Percentiles rank a stretch among this genome's conserved stretches.
These are phyloP conservation scores for Eimeria nieschulzi DNA, from an alignment of 169 alveolate species.

Conservation along the genomic window DNA sequence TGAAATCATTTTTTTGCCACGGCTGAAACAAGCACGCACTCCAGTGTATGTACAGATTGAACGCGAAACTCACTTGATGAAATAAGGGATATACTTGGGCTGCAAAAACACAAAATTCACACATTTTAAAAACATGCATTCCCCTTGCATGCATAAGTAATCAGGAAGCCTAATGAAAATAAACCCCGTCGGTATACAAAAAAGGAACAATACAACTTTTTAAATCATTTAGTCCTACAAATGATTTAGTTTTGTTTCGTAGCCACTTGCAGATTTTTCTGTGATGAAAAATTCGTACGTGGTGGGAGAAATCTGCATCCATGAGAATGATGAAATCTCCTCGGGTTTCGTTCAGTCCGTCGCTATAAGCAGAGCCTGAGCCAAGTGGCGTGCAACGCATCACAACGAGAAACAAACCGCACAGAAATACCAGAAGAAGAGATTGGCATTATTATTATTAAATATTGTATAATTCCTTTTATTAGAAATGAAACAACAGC, in stretches of 20 bases:
- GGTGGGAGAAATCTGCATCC: conserved; percentile 99
- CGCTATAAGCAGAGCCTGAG: conserved; percentile 92
- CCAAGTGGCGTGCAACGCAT: too few relatives aligned
- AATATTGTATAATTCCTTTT: neutral
- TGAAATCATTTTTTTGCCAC: too few relatives aligned
- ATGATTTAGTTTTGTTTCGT: neutral
- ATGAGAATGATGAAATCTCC: conserved; percentile 94
- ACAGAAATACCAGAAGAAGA: neutral
- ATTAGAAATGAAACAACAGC: neutral
- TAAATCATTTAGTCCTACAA: neutral
- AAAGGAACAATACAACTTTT: neutral
- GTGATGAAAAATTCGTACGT: too few relatives aligned
- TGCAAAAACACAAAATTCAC: conserved; percentile 31
- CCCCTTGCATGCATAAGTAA: too few relatives aligned
- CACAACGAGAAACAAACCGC: neutral
- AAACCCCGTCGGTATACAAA: too few relatives aligned
- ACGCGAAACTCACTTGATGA: conserved; percentile 84
- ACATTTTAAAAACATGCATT: too few relatives aligned
- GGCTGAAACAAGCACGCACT: too few relatives aligned
- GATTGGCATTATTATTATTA: neutral
- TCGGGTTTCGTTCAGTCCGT: conserved; percentile 91
- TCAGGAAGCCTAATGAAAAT: too few relatives aligned
- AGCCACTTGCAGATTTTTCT: neutral
- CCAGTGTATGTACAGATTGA: too few relatives aligned
- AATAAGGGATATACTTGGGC: conserved; percentile 93